Percentiles rank a stretch among this genome's conserved stretches.
Conservation (phyloP, 148 eudicot genomes). For the Mesembryanthemum crystallinum region DNA sequence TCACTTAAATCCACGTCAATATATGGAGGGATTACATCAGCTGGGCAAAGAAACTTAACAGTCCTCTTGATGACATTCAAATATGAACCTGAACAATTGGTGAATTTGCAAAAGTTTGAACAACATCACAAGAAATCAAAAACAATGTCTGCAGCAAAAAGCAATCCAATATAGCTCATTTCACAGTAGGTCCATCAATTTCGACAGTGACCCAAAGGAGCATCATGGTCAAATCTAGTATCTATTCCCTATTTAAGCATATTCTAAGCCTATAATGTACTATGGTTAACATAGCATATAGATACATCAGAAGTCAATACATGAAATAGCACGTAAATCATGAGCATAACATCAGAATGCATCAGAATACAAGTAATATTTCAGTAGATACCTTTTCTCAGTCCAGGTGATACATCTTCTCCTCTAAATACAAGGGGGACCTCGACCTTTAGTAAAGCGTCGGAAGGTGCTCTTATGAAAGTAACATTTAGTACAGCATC, state of each 20-base stretch:
- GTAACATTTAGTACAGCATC: constrained; percentile 83
- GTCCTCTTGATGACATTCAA: constrained; percentile 83
- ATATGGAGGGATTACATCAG: constrained; percentile 83
- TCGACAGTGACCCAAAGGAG: background rate
- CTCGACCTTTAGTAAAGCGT: constrained; percentile 77
- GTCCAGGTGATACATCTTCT: constrained; percentile 89
- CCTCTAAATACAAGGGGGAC: constrained; percentile 89
- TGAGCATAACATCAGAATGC: no score
- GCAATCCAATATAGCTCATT: background rate
- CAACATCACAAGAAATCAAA: background rate
- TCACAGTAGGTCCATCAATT: background rate
- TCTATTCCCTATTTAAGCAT: background rate
- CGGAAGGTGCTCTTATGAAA: constrained; percentile 90
- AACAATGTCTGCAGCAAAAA: background rate
- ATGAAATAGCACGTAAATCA: background rate
- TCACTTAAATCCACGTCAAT: constrained; percentile 89
- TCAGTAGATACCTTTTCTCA: constrained; percentile 66
- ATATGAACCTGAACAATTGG: constrained; percentile 56
- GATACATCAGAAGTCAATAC: background rate
- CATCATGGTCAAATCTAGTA: background rate
- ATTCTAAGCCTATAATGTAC: background rate
- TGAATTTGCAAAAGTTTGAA: background rate
- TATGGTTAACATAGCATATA: constrained; percentile 1
- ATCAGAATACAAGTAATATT: background rate
- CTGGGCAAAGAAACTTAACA: constrained; percentile 79